phyloP scores from a whole-genome alignment of 2,329 filamentous ascomycete species.

The Pezicula radicicola region DNA sequence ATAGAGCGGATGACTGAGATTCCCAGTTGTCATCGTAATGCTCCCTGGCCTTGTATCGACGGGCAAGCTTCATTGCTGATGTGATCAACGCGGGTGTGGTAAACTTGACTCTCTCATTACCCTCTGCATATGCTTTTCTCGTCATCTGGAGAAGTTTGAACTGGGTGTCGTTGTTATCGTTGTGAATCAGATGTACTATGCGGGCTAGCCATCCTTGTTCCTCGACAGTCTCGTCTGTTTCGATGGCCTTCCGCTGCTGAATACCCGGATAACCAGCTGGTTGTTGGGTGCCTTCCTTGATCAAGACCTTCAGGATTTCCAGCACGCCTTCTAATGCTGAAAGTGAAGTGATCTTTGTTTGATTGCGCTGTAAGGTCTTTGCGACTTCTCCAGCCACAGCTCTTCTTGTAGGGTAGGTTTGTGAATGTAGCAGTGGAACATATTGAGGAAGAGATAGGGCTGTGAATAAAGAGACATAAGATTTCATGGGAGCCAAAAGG shows the following conservation, averaged over 20 bases:
- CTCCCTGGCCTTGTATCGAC: constrained; percentile 84
- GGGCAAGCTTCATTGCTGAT: constrained; percentile 82
- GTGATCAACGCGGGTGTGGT: constrained; percentile 93
- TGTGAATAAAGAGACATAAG: constrained; percentile 94
- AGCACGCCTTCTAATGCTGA: constrained; percentile 85
- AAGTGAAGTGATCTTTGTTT: constrained; percentile 73
- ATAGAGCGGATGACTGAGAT: constrained; percentile 73
- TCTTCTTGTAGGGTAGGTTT: constrained; percentile 88
- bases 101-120: constrained; percentile 92
- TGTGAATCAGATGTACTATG: constrained; percentile 83
- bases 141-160: constrained; percentile 89
- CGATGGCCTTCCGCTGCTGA: constrained; percentile 70
- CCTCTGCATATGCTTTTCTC: constrained; percentile 82
- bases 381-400: constrained; percentile 89
- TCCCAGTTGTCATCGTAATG: constrained; percentile 79
- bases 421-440: constrained; percentile 82
- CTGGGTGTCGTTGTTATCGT: constrained; percentile 85
- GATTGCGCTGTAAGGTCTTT: constrained; percentile 76
- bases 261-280: constrained; percentile 82
- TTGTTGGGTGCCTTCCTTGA: constrained; percentile 86
- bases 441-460: constrained; percentile 90
- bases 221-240: constrained; percentile 97
- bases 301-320: constrained; percentile 83
- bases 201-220: constrained; percentile 97
- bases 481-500: constrained; percentile 84